Evolutionary conservation across 1,284 basidiomycete genomes (phyloP).

Genomic region (Rhodotorula sp.): DNA sequence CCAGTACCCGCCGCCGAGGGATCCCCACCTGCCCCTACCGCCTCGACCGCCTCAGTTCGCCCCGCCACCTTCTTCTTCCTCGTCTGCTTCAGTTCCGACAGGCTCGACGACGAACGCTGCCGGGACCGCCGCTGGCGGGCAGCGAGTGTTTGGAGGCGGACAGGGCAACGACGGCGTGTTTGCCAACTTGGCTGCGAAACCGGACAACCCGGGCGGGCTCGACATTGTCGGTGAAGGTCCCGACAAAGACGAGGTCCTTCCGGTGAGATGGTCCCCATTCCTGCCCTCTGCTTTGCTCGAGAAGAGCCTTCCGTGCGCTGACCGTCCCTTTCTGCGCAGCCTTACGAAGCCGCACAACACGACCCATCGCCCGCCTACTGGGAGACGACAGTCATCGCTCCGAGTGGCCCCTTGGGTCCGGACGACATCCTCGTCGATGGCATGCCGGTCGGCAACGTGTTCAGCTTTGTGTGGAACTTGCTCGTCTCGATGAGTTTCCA

Average conservation of each 20-base stretch:
- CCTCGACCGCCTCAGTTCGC: constrained; percentile 31
- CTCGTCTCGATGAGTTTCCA: constrained; percentile 94
- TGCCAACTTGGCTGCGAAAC: constrained; percentile 90
- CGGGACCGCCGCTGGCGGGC: background rate
- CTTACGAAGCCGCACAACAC: constrained; percentile 82
- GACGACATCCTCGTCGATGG: constrained; percentile 60
- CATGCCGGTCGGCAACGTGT: constrained; percentile 59
- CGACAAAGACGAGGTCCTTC: constrained; percentile 78
- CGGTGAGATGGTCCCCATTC: constrained; percentile 58
- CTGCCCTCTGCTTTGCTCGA: background rate
- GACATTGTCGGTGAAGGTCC: constrained; percentile 57
- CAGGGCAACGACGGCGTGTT: constrained; percentile 92
- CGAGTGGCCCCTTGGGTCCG: constrained; percentile 48
- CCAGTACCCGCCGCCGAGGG: constrained; percentile 27
- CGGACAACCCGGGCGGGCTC: constrained; percentile 56
- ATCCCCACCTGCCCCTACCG: constrained; percentile 34
- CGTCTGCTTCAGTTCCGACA: background rate
- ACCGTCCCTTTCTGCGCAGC: constrained; percentile 57
- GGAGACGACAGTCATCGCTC: constrained; percentile 89
- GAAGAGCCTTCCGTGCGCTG: constrained; percentile 8
- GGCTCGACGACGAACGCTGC: background rate
- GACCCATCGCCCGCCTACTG: constrained; percentile 94
- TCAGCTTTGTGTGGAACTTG: constrained; percentile 73
- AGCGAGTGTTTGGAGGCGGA: constrained; percentile 61
- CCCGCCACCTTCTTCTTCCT: background rate